Percentiles rank a stretch among this genome's conserved stretches.
Conservation (phyloP, 2,329 filamentous ascomycete genomes). For the Alternaria dauci region DNA sequence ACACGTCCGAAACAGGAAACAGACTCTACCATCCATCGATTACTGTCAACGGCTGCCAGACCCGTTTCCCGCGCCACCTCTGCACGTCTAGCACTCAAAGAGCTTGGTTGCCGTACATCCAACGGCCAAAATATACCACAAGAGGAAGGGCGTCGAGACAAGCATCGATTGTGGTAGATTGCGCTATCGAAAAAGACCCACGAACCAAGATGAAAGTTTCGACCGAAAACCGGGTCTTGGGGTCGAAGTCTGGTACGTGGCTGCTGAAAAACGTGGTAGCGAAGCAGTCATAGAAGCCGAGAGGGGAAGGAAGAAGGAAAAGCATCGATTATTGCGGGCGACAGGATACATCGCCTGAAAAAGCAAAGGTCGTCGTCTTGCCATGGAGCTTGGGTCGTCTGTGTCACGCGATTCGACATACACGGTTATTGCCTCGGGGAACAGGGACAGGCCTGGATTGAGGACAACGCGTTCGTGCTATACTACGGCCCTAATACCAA, state of each 20-base stretch:
- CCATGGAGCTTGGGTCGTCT: neutral
- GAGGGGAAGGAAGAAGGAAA: neutral
- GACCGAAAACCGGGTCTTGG: neutral
- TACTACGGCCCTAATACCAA: neutral
- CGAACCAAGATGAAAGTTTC: conserved; percentile 1
- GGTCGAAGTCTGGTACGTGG: neutral
- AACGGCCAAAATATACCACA: conserved; percentile 8
- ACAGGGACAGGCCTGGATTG: neutral
- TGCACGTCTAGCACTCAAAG: neutral
- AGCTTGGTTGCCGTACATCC: neutral
- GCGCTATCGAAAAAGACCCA: conserved; percentile 7
- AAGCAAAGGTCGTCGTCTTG: neutral
- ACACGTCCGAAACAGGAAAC: conserved; percentile 9
- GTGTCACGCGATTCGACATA: neutral
- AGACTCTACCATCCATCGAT: conserved; percentile 1
- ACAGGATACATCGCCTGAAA: neutral
- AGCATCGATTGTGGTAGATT: conserved; percentile 8
- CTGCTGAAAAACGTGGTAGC: neutral
- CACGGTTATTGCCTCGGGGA: neutral
- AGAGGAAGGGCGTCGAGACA: conserved; percentile 2
- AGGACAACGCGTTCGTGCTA: neutral
- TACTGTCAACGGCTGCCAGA: conserved; percentile 13
- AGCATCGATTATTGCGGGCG: neutral
- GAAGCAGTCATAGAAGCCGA: conserved; percentile 2
- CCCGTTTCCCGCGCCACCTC: neutral